Base-by-base conservation (phyloP, 2,329 filamentous ascomycete species). In the Neoarthrinium moseri region DNA sequence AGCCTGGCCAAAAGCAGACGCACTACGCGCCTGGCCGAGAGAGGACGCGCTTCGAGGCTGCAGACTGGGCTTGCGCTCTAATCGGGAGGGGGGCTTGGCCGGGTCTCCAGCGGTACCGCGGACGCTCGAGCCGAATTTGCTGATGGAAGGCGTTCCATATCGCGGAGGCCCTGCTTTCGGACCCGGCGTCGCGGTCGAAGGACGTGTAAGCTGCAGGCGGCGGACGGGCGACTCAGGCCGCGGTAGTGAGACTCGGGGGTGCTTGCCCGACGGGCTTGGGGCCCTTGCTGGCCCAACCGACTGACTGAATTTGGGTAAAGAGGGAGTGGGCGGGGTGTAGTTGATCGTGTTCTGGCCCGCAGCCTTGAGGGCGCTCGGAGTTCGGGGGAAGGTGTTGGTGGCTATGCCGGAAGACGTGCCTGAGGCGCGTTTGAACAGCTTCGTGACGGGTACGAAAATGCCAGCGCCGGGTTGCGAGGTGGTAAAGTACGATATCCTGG, bases 401-500 rank as follows among this genome's bases (percentile, higher is more conserved):
- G n/a, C n/a, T n/a, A n/a, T n/a, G 27, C 70, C 70, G 21, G 56
- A 57, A 29, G 79, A 72, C 23, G 74, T 71, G 12, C 72, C 68
- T 18, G 76, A 81, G 40, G 79, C 80, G 61, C 82, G 85, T 66
- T 80, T 87, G 61, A 79, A 77, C 26, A 89, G 89, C 65, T 95
- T 94, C 64, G 85, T 82, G 13, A 94, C 73, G 4, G 94, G 94
- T 12, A 99, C 78, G 63, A 99, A 99, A 60, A 99, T 97, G 50
- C 94, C 94, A 3, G 94, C 84, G 51, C 90, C 90, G 1, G 89
- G 81, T 18, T 85, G 70, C 3, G 78, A 78, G 10, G 94, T 96
- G 27, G 75, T 77, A 65, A 99, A 99, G 69, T 99, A 99, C 26
- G 74, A 81, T 39, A 84, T 62, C 46, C 82, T 86, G 61, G 29